A percentile compares a stretch with the other conserved stretches of the same genome.
Conservation (phyloP, 169 alveolate species). For the Cryptosporidium tyzzeri region DNA sequence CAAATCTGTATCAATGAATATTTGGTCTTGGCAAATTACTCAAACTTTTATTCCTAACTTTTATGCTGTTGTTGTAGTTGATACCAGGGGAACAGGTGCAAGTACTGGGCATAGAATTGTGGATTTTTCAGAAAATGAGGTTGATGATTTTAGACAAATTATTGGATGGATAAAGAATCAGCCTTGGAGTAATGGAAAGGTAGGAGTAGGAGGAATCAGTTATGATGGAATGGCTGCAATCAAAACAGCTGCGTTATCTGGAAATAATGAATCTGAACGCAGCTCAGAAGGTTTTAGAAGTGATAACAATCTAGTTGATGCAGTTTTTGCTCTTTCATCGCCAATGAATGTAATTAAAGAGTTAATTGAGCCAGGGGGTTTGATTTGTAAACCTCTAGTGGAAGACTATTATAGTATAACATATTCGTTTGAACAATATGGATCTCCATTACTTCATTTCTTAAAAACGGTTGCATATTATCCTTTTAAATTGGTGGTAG, state of each 20-base stretch:
- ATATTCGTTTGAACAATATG: slow-evolving; percentile 78
- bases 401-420: slow-evolving; percentile 81
- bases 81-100: slow-evolving; percentile 84
- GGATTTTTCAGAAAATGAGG: slow-evolving; percentile 78
- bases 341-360: slow-evolving; percentile 81
- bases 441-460: slow-evolving; percentile 79
- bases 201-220: slow-evolving; percentile 81
- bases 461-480: slow-evolving; percentile 73
- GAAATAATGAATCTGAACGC: slow-evolving; percentile 1
- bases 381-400: slow-evolving; percentile 77
- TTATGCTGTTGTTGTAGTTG: slow-evolving; percentile 81
- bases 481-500: slow-evolving; percentile 77
- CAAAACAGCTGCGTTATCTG: slow-evolving; percentile 77
- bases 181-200: slow-evolving; percentile 78
- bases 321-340: slow-evolving; percentile 76
- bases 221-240: slow-evolving; percentile 84
- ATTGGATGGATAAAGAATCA: slow-evolving; percentile 78
- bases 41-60: slow-evolving; percentile 79
- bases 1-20: slow-evolving; percentile 76
- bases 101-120: slow-evolving; percentile 80
- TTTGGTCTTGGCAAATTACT: slow-evolving; percentile 81
- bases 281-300: slow-evolving; percentile 13
- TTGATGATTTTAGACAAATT: slow-evolving; percentile 75
- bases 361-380: slow-evolving; percentile 81
- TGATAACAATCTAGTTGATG: slow-evolving; percentile 51